Evolutionary conservation across 148 eudicot species (phyloP), one percentile per base, ranked within the genome.

Genomic region (Diospyros lotus): DNA sequence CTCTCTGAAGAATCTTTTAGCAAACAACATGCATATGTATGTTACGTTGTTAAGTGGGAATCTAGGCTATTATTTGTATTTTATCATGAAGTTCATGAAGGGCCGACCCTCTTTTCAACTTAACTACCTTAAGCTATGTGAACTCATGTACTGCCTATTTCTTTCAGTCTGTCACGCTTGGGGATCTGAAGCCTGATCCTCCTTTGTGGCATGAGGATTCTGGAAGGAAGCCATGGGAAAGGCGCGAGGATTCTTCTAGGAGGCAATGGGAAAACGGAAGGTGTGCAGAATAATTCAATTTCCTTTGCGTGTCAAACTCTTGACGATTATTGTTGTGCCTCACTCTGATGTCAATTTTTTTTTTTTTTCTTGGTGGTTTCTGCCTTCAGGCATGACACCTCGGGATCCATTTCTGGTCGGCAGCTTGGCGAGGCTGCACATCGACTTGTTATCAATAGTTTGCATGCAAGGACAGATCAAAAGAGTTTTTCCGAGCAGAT

Each of bases 371-470:
- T 48, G 43, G 75, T 28, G 7, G 40, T 18, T 50, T 55, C 4
- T 77, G 69, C 68, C 56, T 77, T 80, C 81, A 91, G 93, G 84
- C 86, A 78, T 38, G 81, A 82, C 48, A 80, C 85, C 3, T 83
- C 81, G 50, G 94, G 93, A 70, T 73, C 84, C 58, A 76, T 84
- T 70, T 83, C 94, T 52, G 98, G 98, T 14, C 83, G 85, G 59
- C 94, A 87, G 75, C 94, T 94, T 46, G 95, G 92, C 4, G 90
- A 90, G 58, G 98, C 94, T 42, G 97, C 98, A 51, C 96, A 87
- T 81, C 87, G 97, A n/a, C 84, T 92, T 44, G 91, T 94, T 0
- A 76, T 58, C 44, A 94, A 94, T 69, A 92, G 94, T 82, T 86
- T 94, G 80, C 92, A 84, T 69, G 2, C 43, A 40, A 86, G 82